phyloP scores from a whole-genome alignment of 768 basidiomycete species.

The Sporobolomyces roseus region DNA sequence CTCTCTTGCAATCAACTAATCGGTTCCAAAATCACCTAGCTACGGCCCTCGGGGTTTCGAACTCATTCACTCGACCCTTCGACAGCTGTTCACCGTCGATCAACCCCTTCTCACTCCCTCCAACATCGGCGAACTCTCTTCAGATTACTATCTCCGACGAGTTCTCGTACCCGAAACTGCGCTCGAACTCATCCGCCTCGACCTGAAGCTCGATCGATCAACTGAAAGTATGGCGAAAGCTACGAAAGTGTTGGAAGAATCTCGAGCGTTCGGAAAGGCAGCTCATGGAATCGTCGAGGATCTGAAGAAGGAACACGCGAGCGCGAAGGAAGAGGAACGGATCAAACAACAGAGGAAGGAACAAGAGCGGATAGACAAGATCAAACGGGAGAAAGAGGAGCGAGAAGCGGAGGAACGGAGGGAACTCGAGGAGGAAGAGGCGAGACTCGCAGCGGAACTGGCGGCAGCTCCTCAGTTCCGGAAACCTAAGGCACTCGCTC shows the following conservation, averaged over 20 bases:
- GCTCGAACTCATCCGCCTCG: constrained; percentile 73
- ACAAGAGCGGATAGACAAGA: neutral
- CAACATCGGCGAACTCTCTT: constrained; percentile 56
- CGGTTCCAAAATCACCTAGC: too few species aligned
- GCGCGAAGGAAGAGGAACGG: constrained; percentile 7
- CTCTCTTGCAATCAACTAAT: neutral
- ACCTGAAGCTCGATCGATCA: constrained; percentile 53
- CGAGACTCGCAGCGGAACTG: neutral
- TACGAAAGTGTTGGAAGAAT: constrained; percentile 63
- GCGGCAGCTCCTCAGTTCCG: neutral
- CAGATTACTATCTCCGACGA: constrained; percentile 71
- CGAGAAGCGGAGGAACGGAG: neutral
- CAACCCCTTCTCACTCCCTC: constrained; percentile 56
- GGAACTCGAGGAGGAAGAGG: neutral
- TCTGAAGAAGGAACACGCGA: constrained; percentile 42
- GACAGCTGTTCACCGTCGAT: constrained; percentile 59
- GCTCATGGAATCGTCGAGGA: constrained; percentile 71
- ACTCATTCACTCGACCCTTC: constrained; percentile 72
- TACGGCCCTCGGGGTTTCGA: constrained; percentile 82
- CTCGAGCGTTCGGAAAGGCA: constrained; percentile 74
- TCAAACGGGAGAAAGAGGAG: neutral
- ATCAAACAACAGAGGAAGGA: neutral
- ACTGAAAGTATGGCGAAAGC: constrained; percentile 52
- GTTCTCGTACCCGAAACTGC: constrained; percentile 88
- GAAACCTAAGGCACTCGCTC: constrained; percentile 6